These are phyloP conservation scores for Periglandula ipomoeae DNA, from an alignment of 2,329 filamentous ascomycete genomes.

Conservation along the genomic window DNA sequence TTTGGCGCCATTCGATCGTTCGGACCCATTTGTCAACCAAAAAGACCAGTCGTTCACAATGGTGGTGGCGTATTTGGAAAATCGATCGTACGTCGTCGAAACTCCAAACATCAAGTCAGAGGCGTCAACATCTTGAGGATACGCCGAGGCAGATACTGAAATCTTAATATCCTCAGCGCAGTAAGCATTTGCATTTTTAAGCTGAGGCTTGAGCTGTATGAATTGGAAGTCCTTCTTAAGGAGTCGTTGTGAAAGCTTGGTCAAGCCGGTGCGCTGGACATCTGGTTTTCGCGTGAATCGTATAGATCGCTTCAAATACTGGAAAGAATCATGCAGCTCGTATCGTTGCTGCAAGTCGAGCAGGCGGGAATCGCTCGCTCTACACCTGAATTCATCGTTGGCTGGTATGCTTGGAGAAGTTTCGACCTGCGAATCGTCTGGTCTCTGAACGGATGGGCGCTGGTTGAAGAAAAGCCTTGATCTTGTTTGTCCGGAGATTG, in stretches of 20 bases:
- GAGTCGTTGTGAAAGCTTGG: constrained; percentile 31
- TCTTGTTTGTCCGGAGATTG: not conserved
- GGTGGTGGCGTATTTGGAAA: constrained; percentile 38
- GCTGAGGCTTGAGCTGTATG: constrained; percentile 29
- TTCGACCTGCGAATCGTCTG: not conserved
- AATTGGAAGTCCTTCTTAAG: constrained; percentile 35
- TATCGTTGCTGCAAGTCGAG: constrained; percentile 24
- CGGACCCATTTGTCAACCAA: constrained; percentile 47
- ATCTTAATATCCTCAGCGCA: constrained; percentile 41
- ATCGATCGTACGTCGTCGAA: constrained; percentile 45
- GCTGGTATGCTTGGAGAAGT: not conserved
- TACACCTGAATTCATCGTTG: not conserved
- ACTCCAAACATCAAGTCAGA: constrained; percentile 50
- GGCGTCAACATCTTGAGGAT: constrained; percentile 39
- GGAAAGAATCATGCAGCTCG: constrained; percentile 37
- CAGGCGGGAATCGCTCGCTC: not conserved
- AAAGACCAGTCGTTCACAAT: constrained; percentile 48
- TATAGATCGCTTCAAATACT: constrained; percentile 46
- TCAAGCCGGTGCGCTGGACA: constrained; percentile 39
- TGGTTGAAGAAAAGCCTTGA: not conserved
- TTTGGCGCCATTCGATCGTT: constrained; percentile 46
- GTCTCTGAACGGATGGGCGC: not conserved
- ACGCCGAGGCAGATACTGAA: constrained; percentile 22
- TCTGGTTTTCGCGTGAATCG: constrained; percentile 36
- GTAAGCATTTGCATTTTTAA: constrained; percentile 25